These are phyloP conservation scores for Epicoccum nigrum DNA, from an alignment of 2,329 filamentous ascomycete genomes.

Conservation along the genomic window DNA sequence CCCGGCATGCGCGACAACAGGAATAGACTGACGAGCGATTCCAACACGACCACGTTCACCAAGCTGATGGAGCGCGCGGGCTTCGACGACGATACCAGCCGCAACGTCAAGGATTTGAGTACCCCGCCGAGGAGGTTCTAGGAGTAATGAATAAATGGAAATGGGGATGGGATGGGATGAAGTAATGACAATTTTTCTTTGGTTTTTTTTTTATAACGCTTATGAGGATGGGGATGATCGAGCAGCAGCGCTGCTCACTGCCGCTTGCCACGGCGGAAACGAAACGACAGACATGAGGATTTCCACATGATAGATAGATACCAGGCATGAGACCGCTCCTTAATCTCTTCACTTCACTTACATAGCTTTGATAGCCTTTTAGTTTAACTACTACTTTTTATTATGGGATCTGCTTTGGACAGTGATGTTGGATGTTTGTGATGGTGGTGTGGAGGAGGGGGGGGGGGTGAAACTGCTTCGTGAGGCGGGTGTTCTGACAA, in stretches of 20 bases:
- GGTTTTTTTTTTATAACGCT: too few species aligned
- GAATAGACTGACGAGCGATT: conserved; percentile 39
- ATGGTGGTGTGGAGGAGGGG: too few species aligned
- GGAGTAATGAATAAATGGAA: background rate
- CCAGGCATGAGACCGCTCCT: conserved; percentile 13
- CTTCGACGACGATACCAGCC: conserved; percentile 40
- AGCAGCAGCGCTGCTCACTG: conserved; percentile 9
- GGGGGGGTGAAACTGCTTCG: too few species aligned
- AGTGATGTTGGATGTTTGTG: too few species aligned
- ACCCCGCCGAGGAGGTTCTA: conserved; percentile 14
- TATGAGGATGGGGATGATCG: background rate
- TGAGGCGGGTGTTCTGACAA: too few species aligned
- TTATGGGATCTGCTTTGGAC: too few species aligned
- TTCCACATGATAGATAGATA: conserved; percentile 6
- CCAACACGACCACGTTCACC: conserved; percentile 48
- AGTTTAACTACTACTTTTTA: background rate
- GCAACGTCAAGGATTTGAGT: conserved; percentile 37
- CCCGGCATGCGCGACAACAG: conserved; percentile 39
- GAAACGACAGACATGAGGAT: too few species aligned
- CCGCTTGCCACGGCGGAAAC: conserved; percentile 14
- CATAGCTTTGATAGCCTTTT: conserved; percentile 16
- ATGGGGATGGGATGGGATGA: background rate
- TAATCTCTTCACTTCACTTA: conserved; percentile 8
- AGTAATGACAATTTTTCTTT: background rate
- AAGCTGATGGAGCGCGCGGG: conserved; percentile 52